Percentiles rank a stretch among this genome's conserved stretches.
phyloP scores from a whole-genome alignment of 352 stramenopile species.

The Globisporangium lucens region DNA sequence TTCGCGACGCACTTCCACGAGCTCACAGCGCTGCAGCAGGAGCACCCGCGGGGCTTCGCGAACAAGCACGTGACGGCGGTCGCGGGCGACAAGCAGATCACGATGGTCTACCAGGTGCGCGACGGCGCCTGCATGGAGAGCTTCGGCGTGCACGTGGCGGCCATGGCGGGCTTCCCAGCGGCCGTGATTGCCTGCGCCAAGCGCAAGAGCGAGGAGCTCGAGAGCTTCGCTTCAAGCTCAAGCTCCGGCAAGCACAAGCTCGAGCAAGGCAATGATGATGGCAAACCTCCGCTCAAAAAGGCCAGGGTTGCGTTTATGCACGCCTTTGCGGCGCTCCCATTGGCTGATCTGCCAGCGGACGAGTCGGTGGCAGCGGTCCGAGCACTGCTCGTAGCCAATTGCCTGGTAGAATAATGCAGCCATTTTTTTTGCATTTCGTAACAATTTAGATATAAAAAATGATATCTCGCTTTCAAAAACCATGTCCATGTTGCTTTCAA shows the following conservation, averaged over 20 bases:
- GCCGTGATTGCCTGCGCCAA: constrained; percentile 93
- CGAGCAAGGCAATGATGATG: constrained; percentile 2
- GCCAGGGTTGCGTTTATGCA: constrained; percentile 37
- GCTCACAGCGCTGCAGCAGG: constrained; percentile 91
- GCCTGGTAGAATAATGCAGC: not conserved
- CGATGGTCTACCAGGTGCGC: constrained; percentile 92
- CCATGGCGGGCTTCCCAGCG: constrained; percentile 95
- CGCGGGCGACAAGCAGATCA: constrained; percentile 74
- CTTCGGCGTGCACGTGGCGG: constrained; percentile 98
- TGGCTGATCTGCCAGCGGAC: constrained; percentile 47
- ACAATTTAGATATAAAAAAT: no score
- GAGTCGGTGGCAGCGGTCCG: constrained; percentile 30
- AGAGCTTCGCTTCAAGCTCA: constrained; percentile 44
- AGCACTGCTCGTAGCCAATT: not conserved
- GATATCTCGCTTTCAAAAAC: no score
- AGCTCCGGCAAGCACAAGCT: not conserved
- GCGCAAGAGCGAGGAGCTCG: constrained; percentile 93
- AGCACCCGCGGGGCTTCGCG: constrained; percentile 66
- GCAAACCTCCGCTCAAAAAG: constrained; percentile 32
- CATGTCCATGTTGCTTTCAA: no score
- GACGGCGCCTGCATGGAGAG: constrained; percentile 96
- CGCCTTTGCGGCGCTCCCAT: constrained; percentile 67
- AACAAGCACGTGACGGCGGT: constrained; percentile 98
- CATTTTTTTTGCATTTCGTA: not conserved
- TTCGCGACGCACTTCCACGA: constrained; percentile 99